A percentile compares a stretch with the other conserved stretches of the same genome.
Conservation (phyloP, 768 basidiomycete species). For the Podaxis mareebaensis region DNA sequence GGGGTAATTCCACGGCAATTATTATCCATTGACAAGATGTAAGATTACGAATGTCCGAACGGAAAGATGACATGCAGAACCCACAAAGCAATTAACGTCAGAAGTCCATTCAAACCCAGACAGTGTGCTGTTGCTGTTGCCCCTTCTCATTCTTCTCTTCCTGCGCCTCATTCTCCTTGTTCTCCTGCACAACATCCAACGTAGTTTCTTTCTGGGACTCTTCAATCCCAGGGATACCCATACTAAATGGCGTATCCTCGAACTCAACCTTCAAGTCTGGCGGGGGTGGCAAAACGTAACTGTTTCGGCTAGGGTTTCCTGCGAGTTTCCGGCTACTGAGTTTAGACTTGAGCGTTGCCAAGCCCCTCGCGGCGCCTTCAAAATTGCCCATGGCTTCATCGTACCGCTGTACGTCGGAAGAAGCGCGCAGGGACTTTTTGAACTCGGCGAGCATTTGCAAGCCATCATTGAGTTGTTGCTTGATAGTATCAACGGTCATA, state of each 20-base stretch:
- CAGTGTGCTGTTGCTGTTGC: neutral
- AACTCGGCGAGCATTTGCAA: constrained; percentile 12
- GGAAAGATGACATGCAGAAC: neutral
- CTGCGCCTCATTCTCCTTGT: constrained; percentile 13
- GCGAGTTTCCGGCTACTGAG: constrained; percentile 10
- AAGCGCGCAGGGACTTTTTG: constrained; percentile 12
- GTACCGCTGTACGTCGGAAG: constrained; percentile 13
- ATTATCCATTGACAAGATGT: constrained; percentile 6
- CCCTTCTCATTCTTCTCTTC: neutral
- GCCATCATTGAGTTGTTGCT: constrained; percentile 14
- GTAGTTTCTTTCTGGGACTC: constrained; percentile 12
- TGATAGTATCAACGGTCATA: constrained; percentile 13
- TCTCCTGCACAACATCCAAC: constrained; percentile 14
- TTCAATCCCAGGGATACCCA: constrained; percentile 12
- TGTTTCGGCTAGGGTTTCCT: constrained; percentile 8
- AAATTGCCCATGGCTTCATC: constrained; percentile 11
- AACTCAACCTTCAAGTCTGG: constrained; percentile 15
- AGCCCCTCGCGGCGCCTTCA: constrained; percentile 12
- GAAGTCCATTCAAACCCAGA: neutral
- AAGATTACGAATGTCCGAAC: neutral
- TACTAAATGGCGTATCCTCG: constrained; percentile 13
- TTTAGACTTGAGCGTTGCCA: constrained; percentile 12
- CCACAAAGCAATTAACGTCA: neutral
- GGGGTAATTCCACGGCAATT: neutral
- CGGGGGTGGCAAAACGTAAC: constrained; percentile 8